Percentiles rank a stretch among this genome's conserved stretches.
phyloP scores from a whole-genome alignment of 139 green algal genomes.

The Deuterostichococcus epilithicus region DNA sequence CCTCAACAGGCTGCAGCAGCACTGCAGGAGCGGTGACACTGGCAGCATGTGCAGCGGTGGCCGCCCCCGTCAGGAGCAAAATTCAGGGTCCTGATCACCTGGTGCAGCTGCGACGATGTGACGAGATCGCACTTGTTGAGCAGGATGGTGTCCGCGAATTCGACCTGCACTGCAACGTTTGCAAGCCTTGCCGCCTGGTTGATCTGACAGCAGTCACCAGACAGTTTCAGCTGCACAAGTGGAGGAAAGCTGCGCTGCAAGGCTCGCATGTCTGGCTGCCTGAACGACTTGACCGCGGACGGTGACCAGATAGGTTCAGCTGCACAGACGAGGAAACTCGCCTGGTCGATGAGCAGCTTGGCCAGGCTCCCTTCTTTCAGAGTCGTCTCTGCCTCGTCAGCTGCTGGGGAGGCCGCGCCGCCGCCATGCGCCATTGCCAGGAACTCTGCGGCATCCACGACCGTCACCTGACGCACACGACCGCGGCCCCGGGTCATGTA shows the following conservation, averaged over 20 bases:
- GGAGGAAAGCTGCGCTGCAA: no score
- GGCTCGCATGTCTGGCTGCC: no score
- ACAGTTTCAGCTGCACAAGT: background rate
- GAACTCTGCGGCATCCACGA: slow-evolving; percentile 60
- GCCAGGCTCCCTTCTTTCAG: slow-evolving; percentile 55
- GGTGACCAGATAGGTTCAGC: no score
- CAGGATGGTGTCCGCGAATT: slow-evolving; percentile 79
- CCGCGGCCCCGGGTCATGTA: background rate
- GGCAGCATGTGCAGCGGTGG: no score
- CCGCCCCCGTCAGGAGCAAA: slow-evolving; percentile 37
- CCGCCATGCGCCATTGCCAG: slow-evolving; percentile 39
- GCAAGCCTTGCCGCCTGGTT: no score
- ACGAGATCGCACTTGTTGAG: slow-evolving; percentile 73
- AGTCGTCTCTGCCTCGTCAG: slow-evolving; percentile 21
- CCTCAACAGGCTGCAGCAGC: no score
- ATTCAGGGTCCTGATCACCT: background rate
- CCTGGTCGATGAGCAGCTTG: slow-evolving; percentile 67
- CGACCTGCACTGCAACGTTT: slow-evolving; percentile 49
- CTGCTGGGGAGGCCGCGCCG: slow-evolving; percentile 30
- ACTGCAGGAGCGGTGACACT: no score
- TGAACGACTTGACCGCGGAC: no score
- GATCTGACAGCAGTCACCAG: no score
- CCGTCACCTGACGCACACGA: slow-evolving; percentile 58
- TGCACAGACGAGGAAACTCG: slow-evolving; percentile 40
- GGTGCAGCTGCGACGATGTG: background rate